These are phyloP conservation scores for Claviceps sp. DNA, from an alignment of 2,329 filamentous ascomycete genomes.

Conservation along the genomic window DNA sequence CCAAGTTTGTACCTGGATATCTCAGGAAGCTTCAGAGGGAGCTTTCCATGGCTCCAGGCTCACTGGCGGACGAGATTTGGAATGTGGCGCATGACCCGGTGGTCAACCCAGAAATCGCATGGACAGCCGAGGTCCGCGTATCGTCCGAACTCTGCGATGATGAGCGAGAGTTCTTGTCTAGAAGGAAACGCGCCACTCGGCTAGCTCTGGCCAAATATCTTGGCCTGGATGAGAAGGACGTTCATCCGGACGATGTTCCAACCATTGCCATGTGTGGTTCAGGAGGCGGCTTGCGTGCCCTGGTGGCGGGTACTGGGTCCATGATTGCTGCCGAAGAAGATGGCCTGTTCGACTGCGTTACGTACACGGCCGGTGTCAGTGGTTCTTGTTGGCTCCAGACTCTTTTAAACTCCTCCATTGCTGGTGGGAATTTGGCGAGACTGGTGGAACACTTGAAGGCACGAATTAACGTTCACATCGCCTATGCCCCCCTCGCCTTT, in stretches of 20 bases:
- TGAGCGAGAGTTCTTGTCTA: slow-evolving; percentile 60
- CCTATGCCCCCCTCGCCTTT: slow-evolving; percentile 77
- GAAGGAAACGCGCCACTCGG: slow-evolving; percentile 54
- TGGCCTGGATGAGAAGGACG: slow-evolving; percentile 58
- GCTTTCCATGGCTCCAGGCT: slow-evolving; percentile 75
- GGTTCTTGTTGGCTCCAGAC: slow-evolving; percentile 93
- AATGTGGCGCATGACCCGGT: slow-evolving; percentile 72
- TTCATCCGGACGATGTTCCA: slow-evolving; percentile 89
- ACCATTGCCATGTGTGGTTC: slow-evolving; percentile 90
- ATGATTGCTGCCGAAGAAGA: slow-evolving; percentile 73
- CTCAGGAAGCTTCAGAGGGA: slow-evolving; percentile 76
- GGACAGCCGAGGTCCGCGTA: slow-evolving; percentile 69
- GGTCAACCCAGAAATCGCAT: slow-evolving; percentile 75
- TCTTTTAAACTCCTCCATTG: slow-evolving; percentile 63
- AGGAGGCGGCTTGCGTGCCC: slow-evolving; percentile 75
- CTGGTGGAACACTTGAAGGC: slow-evolving; percentile 78
- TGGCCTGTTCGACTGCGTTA: slow-evolving; percentile 84
- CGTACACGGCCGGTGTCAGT: slow-evolving; percentile 90
- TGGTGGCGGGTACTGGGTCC: slow-evolving; percentile 83
- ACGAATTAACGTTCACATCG: slow-evolving; percentile 76
- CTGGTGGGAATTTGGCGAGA: slow-evolving; percentile 49
- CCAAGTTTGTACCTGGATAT: slow-evolving; percentile 59
- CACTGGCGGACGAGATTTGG: slow-evolving; percentile 89
- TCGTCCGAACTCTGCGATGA: slow-evolving; percentile 71
- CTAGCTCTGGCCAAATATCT: slow-evolving; percentile 74